Percentiles rank a stretch among this genome's conserved stretches.
phyloP scores from a whole-genome alignment of 495 filamentous ascomycete species.

The Trichoderma parareesei region DNA sequence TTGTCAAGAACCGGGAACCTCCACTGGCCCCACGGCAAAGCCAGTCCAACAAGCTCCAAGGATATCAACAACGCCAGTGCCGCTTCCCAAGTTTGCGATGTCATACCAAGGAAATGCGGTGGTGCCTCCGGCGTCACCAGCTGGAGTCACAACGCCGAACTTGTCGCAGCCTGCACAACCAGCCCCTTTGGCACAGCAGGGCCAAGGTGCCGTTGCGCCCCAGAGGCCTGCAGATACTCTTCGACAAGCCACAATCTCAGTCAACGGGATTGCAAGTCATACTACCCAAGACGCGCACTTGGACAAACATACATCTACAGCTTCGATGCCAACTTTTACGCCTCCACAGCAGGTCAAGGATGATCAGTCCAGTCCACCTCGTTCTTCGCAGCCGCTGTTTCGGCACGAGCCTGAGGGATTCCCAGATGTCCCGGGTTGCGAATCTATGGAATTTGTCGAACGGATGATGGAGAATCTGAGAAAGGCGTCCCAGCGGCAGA shows the following conservation, averaged over 20 bases:
- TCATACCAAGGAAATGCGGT: not conserved
- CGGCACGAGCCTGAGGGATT: constrained; percentile 7
- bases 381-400: too few relatives aligned
- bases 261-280: not conserved
- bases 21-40: not conserved
- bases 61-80: constrained; percentile 8
- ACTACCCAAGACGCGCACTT: not conserved
- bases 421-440: constrained; percentile 14
- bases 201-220: not conserved
- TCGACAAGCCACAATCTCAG: not conserved
- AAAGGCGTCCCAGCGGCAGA: constrained; percentile 17
- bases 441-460: constrained; percentile 41
- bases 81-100: constrained; percentile 10
- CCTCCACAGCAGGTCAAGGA: not conserved
- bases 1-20: not conserved
- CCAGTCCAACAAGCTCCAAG: not conserved
- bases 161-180: not conserved
- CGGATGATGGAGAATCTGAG: constrained; percentile 38
- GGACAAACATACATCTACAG: not conserved
- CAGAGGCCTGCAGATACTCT: not conserved
- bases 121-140: not conserved
- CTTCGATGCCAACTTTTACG: not conserved
- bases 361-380: not conserved
- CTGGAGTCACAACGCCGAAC: not conserved
- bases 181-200: not conserved